Base-by-base conservation (phyloP, 1,139 yeast species). In the Pichia sp. region DNA sequence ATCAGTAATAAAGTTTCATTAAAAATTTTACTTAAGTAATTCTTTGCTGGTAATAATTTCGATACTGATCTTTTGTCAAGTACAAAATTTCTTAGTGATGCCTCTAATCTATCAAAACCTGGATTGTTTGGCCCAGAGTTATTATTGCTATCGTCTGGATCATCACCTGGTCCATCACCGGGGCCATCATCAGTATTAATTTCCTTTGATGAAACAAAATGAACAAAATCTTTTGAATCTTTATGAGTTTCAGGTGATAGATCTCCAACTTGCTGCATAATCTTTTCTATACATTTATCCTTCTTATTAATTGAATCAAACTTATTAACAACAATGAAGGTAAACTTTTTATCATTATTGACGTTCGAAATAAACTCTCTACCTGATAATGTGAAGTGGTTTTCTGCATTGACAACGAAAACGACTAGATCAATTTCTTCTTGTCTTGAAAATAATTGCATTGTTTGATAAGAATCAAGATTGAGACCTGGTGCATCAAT, bases 401-500 rank as follows among this genome's bases (percentile, higher is more conserved):
- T 95, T 64, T 91, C 98, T 0, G 99, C 96, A 66, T 87, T 87
- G 6, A 95, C 96, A 6, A 95, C 99, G 72, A 95, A 95, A 0
- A 95, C 93, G 10, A 95, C 96, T 61, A 95, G 75, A 67, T 95
- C 99, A 59, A 95, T 95, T 65, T 95, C 99, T 64, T 95, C 99
- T 70, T 95, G 99, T 56, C 98, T 80, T 4, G 97, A 86, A 67
- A 91, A 91, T 0, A 95, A 91, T 64, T 91, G 96, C 1, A 97
- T 88, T 0, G 99, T 95, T 67, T 89, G 96, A 61, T 86, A 86
- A 14, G 95, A 87, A 64, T 93, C 98, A 77, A 90, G 77, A 65
- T 95, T 95, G 55, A 95, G 75, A 0, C 99, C 99, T 0, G 99
- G 99, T 0, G 98, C 97, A 70, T 95, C 99, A 51, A 95, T 91